Percentiles rank a stretch among this genome's conserved stretches.
Evolutionary conservation across 768 basidiomycete genomes (phyloP).

Genomic region (Termitomyces sp.): DNA sequence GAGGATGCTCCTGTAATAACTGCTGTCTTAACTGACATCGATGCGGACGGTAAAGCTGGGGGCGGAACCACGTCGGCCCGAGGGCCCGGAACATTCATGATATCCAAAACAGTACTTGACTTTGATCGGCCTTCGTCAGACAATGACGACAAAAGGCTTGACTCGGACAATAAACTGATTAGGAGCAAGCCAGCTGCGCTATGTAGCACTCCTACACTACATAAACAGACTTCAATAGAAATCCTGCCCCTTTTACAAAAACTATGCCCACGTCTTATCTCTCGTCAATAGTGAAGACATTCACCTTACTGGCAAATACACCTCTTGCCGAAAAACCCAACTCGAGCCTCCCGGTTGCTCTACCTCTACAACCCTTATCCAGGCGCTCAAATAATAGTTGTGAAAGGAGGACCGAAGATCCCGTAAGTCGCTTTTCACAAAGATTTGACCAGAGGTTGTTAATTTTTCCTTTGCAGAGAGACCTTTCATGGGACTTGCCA

Average conservation of each 20-base stretch:
- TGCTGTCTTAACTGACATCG: conserved; percentile 17
- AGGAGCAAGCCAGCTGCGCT: too few relatives aligned
- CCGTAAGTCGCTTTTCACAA: not conserved
- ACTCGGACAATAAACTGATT: too few relatives aligned
- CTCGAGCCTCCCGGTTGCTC: conserved; percentile 8
- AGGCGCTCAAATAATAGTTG: not conserved
- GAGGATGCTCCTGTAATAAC: conserved; percentile 28
- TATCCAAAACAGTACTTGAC: not conserved
- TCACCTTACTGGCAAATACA: conserved; percentile 31
- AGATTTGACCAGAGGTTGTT: not conserved
- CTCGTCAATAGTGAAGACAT: conserved; percentile 20
- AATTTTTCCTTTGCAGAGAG: not conserved
- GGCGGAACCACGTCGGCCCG: not conserved
- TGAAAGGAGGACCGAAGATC: not conserved
- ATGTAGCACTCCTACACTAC: too few relatives aligned
- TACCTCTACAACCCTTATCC: conserved; percentile 23
- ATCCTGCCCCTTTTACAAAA: too few relatives aligned
- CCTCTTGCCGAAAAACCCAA: conserved; percentile 26
- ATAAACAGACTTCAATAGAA: too few relatives aligned
- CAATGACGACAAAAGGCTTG: not conserved
- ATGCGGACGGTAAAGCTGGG: too few relatives aligned
- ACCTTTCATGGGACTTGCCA: not conserved
- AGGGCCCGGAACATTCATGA: not conserved
- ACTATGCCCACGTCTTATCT: conserved; percentile 17
- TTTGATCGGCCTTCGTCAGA: conserved; percentile 1